Percentiles rank a stretch among this genome's conserved stretches.
Conservation (phyloP, 2,329 filamentous ascomycete species). For the Thielaviopsis punctulata region DNA sequence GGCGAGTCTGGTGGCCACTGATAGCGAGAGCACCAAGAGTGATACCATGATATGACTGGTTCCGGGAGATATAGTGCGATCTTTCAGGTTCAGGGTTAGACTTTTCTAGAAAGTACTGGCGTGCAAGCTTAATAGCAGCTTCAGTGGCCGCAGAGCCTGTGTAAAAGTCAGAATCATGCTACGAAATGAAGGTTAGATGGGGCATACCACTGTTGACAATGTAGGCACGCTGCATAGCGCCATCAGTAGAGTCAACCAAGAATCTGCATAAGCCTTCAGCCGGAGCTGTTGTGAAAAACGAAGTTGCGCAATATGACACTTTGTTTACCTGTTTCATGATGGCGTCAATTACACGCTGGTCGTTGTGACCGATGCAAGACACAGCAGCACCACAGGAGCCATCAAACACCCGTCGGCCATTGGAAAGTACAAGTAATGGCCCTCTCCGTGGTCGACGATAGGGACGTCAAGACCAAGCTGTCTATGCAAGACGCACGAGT, state of each 20-base stretch:
- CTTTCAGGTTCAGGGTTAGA: conserved; percentile 19
- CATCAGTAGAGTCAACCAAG: conserved; percentile 21
- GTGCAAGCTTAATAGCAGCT: conserved; percentile 29
- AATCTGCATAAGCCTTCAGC: conserved; percentile 24
- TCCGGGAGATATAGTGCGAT: conserved; percentile 25
- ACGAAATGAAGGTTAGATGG: neutral
- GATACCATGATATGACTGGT: conserved; percentile 32
- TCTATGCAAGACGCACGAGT: conserved; percentile 10
- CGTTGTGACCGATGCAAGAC: conserved; percentile 50
- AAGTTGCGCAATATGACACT: conserved; percentile 26
- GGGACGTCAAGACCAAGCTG: conserved; percentile 10
- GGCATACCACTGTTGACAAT: conserved; percentile 22
- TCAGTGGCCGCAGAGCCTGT: conserved; percentile 23
- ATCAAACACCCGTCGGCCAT: conserved; percentile 47
- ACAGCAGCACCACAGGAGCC: conserved; percentile 59
- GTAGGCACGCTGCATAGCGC: conserved; percentile 23
- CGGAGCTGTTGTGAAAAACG: conserved; percentile 24
- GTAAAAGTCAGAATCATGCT: neutral
- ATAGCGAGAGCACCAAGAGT: conserved; percentile 29
- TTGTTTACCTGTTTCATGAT: conserved; percentile 35
- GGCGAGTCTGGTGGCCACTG: conserved; percentile 17
- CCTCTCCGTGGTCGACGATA: conserved; percentile 10
- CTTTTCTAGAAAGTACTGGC: conserved; percentile 29
- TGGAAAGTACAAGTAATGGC: conserved; percentile 14
- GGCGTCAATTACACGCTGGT: conserved; percentile 40